These are phyloP conservation scores for Stereocaulon alpinum DNA, from an alignment of 495 filamentous ascomycete genomes.

Conservation along the genomic window DNA sequence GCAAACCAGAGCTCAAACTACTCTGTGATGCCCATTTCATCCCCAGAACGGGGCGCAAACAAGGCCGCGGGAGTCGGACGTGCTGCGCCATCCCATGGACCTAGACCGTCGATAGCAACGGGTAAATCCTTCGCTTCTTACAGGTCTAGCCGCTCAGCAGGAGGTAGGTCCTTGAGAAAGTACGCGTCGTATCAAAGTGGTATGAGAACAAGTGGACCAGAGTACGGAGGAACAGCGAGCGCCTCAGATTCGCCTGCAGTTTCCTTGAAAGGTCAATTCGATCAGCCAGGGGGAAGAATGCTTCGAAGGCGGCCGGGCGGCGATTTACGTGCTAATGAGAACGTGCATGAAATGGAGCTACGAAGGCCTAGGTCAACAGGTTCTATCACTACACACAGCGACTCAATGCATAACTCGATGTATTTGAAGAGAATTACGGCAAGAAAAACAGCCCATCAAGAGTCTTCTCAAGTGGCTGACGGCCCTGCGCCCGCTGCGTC, in stretches of 20 bases:
- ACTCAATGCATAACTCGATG: constrained; percentile 54
- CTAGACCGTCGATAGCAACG: constrained; percentile 13
- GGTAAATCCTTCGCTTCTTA: constrained; percentile 17
- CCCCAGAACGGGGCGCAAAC: background rate
- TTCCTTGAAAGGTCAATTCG: constrained; percentile 29
- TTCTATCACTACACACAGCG: constrained; percentile 58
- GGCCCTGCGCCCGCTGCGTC: constrained; percentile 27
- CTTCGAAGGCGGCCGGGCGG: constrained; percentile 83
- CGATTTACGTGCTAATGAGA: constrained; percentile 69
- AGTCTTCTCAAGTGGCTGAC: constrained; percentile 23
- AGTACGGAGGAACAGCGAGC: constrained; percentile 46
- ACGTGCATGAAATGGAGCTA: constrained; percentile 57
- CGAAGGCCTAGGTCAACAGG: constrained; percentile 59
- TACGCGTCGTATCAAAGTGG: constrained; percentile 68
- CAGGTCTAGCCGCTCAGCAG: constrained; percentile 14
- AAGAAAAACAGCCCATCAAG: constrained; percentile 13
- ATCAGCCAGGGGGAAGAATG: constrained; percentile 38
- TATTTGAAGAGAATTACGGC: constrained; percentile 28
- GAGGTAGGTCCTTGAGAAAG: constrained; percentile 36
- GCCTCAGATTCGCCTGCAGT: constrained; percentile 37
- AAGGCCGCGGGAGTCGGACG: background rate
- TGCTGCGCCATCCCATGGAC: background rate
- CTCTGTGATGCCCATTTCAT: background rate
- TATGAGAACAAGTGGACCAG: constrained; percentile 47
- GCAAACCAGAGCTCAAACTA: constrained; percentile 3